phyloP scores from a whole-genome alignment of 106 monocot genomes.

The Agapanthus africanus region DNA sequence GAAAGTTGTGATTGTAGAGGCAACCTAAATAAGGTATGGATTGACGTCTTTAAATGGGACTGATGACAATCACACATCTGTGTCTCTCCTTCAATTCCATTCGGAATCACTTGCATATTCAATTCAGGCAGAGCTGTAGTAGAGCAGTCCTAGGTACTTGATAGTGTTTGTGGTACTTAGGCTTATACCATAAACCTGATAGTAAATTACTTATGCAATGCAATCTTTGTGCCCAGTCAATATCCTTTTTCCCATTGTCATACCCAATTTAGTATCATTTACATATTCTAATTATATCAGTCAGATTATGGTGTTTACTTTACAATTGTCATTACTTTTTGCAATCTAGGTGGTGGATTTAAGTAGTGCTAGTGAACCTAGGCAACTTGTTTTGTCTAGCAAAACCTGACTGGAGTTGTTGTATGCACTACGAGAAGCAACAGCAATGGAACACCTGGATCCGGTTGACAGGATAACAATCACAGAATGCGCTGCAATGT shows the following conservation, averaged over 20 bases:
- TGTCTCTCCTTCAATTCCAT: not conserved
- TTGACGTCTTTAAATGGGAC: too few species aligned
- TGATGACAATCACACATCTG: too few species aligned
- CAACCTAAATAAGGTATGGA: too few species aligned
- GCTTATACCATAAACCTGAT: too few species aligned
- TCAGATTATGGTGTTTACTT: not conserved
- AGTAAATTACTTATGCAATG: too few species aligned
- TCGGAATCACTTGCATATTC: not conserved
- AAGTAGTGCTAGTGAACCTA: constrained; percentile 27
- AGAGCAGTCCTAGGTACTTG: too few species aligned
- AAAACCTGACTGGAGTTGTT: constrained; percentile 61
- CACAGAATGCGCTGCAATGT: constrained; percentile 35
- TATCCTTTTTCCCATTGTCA: not conserved
- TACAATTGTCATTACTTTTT: not conserved
- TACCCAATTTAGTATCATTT: not conserved
- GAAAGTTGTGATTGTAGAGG: too few species aligned
- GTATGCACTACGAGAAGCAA: constrained; percentile 33
- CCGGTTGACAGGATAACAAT: constrained; percentile 31
- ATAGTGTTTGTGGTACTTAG: too few species aligned
- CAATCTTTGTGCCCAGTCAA: constrained; percentile 40
- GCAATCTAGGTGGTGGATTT: constrained; percentile 58
- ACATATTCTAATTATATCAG: not conserved
- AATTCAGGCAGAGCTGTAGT: too few species aligned
- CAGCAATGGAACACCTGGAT: constrained; percentile 28
- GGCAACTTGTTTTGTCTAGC: constrained; percentile 29